These are phyloP conservation scores for Eimeria falciformis DNA, from an alignment of 169 alveolate species.

Conservation along the genomic window DNA sequence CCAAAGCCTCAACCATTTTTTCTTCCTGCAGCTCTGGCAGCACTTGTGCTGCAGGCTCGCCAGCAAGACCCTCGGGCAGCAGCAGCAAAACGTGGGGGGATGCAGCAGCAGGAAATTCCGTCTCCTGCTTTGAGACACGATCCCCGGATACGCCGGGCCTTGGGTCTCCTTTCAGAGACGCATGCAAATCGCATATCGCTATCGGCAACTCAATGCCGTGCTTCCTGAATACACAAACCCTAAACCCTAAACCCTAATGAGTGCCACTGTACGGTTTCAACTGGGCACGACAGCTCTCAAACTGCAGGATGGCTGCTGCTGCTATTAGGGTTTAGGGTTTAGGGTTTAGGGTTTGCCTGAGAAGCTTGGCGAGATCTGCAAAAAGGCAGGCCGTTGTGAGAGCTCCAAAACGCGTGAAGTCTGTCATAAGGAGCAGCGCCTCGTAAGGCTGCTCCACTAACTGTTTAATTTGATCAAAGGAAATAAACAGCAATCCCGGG, in stretches of 20 bases:
- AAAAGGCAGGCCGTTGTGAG: background rate
- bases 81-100: background rate
- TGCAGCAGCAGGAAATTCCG: conserved; percentile 16
- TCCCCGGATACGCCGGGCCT: background rate
- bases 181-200: conserved; percentile 34
- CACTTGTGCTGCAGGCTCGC: conserved; percentile 25
- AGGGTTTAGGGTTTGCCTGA: conserved; percentile 44
- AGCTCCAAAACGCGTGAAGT: conserved; percentile 24
- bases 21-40: background rate
- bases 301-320: background rate
- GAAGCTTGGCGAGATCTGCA: background rate
- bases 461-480: background rate
- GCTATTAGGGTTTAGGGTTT: conserved; percentile 20
- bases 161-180: background rate
- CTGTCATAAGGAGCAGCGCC: conserved; percentile 1
- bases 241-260: conserved; percentile 19
- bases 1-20: background rate
- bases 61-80: conserved; percentile 28
- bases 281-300: background rate
- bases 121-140: background rate
- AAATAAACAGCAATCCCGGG: background rate
- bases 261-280: background rate
- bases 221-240: background rate
- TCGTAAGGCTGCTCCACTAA: conserved; percentile 1
- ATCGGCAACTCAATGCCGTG: conserved; percentile 27